Conservation (phyloP, 257 asterid genomes). For the Cruciata laevipes region DNA sequence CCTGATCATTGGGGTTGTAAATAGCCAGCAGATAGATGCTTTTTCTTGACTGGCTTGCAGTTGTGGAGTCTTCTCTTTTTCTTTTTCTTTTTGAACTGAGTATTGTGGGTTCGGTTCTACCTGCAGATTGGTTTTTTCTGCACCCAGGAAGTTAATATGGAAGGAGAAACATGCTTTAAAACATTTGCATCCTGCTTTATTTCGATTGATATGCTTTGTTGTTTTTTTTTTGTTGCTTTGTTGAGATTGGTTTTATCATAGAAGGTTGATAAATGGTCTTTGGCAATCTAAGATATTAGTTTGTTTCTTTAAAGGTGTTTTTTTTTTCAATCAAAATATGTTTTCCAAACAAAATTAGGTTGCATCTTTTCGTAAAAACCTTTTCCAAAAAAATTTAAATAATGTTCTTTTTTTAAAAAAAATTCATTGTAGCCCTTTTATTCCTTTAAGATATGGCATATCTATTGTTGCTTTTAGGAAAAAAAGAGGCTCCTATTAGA, state of each 20-base stretch:
- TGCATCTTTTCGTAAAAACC: too few species aligned
- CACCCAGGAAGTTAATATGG: not conserved
- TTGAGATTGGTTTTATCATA: too few species aligned
- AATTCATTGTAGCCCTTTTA: too few species aligned
- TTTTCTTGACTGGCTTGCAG: slow-evolving; percentile 14
- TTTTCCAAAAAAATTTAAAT: not conserved
- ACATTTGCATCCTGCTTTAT: not conserved
- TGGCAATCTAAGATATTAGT: too few species aligned
- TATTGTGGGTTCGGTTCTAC: slow-evolving; percentile 3
- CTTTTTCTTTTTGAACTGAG: not conserved
- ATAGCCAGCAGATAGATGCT: slow-evolving; percentile 21
- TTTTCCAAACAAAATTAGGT: not conserved
- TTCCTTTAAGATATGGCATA: too few species aligned
- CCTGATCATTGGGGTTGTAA: slow-evolving; percentile 19
- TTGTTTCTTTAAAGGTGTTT: not conserved
- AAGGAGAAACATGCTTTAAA: not conserved
- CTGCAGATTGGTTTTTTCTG: slow-evolving; percentile 11
- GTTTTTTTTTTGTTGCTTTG: too few species aligned
- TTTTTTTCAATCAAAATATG: not conserved
- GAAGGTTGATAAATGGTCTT: too few species aligned
- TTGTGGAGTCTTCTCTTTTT: not conserved
- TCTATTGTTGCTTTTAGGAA: too few species aligned
- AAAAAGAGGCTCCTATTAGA: too few species aligned
- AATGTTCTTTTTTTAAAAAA: too few species aligned
- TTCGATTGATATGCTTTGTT: not conserved